phyloP scores from a whole-genome alignment of 176 grass and related monocot species.

The Oryza brachyantha region DNA sequence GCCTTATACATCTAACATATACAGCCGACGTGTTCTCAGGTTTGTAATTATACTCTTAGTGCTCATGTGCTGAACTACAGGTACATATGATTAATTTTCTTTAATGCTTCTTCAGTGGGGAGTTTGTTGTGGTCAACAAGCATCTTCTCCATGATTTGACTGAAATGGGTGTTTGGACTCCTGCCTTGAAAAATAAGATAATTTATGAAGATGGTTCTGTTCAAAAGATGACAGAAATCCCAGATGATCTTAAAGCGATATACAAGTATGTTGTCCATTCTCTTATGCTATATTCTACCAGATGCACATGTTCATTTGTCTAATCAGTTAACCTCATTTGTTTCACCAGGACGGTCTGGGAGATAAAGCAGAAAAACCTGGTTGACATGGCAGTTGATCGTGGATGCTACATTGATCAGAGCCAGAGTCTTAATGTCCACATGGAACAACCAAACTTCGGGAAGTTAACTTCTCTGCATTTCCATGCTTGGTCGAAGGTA shows the following conservation, averaged over 20 bases:
- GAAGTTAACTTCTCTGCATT: slow-evolving; percentile 92
- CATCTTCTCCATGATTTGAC: slow-evolving; percentile 97
- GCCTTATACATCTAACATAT: slow-evolving; percentile 89
- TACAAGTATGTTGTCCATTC: slow-evolving; percentile 66
- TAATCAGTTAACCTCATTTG: slow-evolving; percentile 8
- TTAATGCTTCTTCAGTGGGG: slow-evolving; percentile 55
- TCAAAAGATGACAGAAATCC: slow-evolving; percentile 75
- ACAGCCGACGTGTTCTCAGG: slow-evolving; percentile 79
- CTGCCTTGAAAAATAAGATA: slow-evolving; percentile 82
- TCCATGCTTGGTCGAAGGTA: slow-evolving; percentile 99
- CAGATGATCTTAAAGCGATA: slow-evolving; percentile 86
- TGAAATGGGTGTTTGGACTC: slow-evolving; percentile 93
- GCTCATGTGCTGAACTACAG: neutral
- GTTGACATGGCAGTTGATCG: slow-evolving; percentile 98
- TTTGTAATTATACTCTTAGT: slow-evolving; percentile 34
- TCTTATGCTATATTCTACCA: neutral
- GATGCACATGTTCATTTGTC: neutral
- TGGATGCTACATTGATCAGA: slow-evolving; percentile 97
- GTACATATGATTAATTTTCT: slow-evolving; percentile 28
- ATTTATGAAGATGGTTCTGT: slow-evolving; percentile 95
- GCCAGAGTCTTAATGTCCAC: slow-evolving; percentile 97
- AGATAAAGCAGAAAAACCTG: slow-evolving; percentile 98
- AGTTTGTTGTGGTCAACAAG: slow-evolving; percentile 99
- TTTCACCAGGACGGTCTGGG: slow-evolving; percentile 86
- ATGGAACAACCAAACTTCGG: slow-evolving; percentile 98